A percentile compares a stretch with the other conserved stretches of the same genome.
phyloP scores from a whole-genome alignment of 1,284 basidiomycete genomes.

The Rhodotorula sp. region DNA sequence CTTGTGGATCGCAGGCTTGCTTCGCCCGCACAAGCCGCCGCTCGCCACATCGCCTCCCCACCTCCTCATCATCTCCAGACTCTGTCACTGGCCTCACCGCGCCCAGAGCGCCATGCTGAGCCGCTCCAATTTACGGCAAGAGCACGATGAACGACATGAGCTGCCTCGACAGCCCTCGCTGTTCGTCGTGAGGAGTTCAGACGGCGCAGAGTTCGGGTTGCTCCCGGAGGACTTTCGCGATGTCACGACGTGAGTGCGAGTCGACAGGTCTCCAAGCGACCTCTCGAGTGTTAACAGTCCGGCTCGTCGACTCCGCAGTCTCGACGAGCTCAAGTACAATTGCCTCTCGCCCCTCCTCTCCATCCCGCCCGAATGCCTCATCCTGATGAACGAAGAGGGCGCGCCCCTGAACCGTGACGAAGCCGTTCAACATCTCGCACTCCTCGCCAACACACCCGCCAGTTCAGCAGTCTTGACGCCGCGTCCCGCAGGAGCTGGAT shows the following conservation, averaged over 20 bases:
- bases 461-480: not conserved
- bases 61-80: not conserved
- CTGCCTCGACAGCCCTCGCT: slow-evolving; percentile 8
- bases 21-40: too few relatives aligned
- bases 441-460: slow-evolving; percentile 16
- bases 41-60: not conserved
- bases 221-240: slow-evolving; percentile 19
- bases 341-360: slow-evolving; percentile 29
- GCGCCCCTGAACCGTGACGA: slow-evolving; percentile 30
- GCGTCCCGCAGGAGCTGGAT: not conserved
- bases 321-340: slow-evolving; percentile 31
- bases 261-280: not conserved
- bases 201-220: slow-evolving; percentile 35
- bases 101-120: not conserved
- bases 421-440: slow-evolving; percentile 21
- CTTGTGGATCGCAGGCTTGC: too few relatives aligned
- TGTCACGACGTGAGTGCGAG: slow-evolving; percentile 30
- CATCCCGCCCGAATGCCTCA: slow-evolving; percentile 38
- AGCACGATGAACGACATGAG: not conserved
- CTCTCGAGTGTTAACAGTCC: too few relatives aligned
- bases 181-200: slow-evolving; percentile 31
- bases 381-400: slow-evolving; percentile 40
- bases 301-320: not conserved
- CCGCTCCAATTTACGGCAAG: not conserved
- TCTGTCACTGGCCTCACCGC: not conserved